Conservation (phyloP, 2,329 filamentous ascomycete genomes). For the Ustulina deusta region DNA sequence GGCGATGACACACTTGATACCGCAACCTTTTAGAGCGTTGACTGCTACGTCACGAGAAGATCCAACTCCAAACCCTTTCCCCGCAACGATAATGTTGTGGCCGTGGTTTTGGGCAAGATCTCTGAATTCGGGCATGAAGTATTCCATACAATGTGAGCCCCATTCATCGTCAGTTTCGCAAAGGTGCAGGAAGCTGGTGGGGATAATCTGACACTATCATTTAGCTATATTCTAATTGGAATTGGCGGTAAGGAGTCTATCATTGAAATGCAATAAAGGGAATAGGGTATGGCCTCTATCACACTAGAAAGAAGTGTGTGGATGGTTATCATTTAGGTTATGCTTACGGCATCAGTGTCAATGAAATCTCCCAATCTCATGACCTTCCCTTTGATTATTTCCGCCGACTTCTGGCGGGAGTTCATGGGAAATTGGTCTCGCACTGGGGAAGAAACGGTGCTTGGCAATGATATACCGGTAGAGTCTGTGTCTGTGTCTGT, state of each 20-base stretch:
- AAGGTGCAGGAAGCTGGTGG: conserved; percentile 20
- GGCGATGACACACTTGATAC: conserved; percentile 58
- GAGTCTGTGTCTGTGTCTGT: background rate
- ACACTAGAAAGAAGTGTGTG: background rate
- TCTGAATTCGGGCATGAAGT: conserved; percentile 26
- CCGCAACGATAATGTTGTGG: conserved; percentile 58
- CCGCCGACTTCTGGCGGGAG: background rate
- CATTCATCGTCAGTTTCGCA: conserved; percentile 29
- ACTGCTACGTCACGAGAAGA: conserved; percentile 60
- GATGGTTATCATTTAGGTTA: conserved; percentile 39
- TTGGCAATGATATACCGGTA: background rate
- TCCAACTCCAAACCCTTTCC: conserved; percentile 60
- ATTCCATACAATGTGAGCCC: conserved; percentile 30
- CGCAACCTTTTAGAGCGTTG: conserved; percentile 54
- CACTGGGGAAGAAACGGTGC: background rate
- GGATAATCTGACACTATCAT: conserved; percentile 14
- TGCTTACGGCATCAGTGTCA: conserved; percentile 55
- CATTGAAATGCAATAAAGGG: background rate
- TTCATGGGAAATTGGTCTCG: background rate
- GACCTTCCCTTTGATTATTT: conserved; percentile 52
- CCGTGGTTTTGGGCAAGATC: conserved; percentile 46
- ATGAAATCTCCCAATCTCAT: conserved; percentile 59
- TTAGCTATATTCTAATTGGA: background rate
- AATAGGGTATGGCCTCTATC: background rate
- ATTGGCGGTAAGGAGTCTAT: background rate